Evolutionary conservation across 2,329 filamentous ascomycete genomes (phyloP).

Genomic region (Drechslera avenae): DNA sequence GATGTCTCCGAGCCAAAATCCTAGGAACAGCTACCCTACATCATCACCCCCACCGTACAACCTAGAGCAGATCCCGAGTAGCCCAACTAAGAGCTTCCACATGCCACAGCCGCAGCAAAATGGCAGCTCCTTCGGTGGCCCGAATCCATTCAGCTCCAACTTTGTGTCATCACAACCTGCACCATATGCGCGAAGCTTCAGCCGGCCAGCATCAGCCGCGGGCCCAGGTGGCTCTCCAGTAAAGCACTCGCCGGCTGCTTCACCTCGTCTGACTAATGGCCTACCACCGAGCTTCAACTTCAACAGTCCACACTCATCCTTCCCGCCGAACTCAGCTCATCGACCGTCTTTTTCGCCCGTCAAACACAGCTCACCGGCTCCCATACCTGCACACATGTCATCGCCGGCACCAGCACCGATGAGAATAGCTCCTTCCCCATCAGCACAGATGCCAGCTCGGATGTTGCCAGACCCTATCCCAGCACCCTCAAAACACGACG

Average conservation of each 20-base stretch:
- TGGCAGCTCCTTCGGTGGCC: conserved; percentile 31
- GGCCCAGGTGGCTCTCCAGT: conserved; percentile 39
- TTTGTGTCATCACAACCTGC: conserved; percentile 26
- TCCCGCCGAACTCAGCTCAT: conserved; percentile 45
- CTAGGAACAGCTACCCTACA: conserved; percentile 27
- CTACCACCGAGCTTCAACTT: conserved; percentile 41
- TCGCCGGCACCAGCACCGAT: conserved; percentile 37
- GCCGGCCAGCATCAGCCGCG: conserved; percentile 38
- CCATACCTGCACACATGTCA: conserved; percentile 40
- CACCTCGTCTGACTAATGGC: conserved; percentile 42
- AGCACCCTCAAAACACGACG: conserved; percentile 56
- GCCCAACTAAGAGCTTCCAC: conserved; percentile 34
- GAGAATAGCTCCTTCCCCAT: conserved; percentile 37
- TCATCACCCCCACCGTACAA: conserved; percentile 45
- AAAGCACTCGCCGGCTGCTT: conserved; percentile 44
- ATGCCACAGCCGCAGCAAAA: conserved; percentile 34
- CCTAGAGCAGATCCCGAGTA: conserved; percentile 30
- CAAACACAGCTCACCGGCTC: conserved; percentile 48
- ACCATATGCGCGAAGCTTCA: conserved; percentile 37
- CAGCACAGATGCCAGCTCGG: conserved; percentile 38
- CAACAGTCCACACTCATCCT: conserved; percentile 55
- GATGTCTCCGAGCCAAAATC: conserved; percentile 26
- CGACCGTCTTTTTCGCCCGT: conserved; percentile 46
- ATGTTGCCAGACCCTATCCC: conserved; percentile 45
- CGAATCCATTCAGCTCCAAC: conserved; percentile 21